phyloP scores from a whole-genome alignment of 768 basidiomycete genomes.

The Mycena venus region DNA sequence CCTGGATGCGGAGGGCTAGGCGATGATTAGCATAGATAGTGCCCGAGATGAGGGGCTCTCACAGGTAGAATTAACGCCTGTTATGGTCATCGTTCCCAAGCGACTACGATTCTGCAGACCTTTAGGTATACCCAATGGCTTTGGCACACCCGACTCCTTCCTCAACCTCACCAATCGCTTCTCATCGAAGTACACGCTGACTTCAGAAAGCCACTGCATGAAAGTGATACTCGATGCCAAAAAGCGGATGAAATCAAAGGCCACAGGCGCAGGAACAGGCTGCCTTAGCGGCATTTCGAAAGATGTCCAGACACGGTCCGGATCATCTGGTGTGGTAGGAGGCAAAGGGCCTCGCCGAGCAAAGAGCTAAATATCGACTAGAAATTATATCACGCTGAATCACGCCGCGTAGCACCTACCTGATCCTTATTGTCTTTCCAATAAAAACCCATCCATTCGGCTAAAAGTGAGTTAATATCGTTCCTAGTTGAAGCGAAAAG shows the following conservation, averaged over 20 bases:
- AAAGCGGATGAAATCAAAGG: conserved; percentile 92
- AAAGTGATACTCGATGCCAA: conserved; percentile 94
- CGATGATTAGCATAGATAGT: not conserved
- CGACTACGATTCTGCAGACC: conserved; percentile 70
- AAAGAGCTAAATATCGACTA: conserved; percentile 66
- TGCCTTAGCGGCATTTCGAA: conserved; percentile 93
- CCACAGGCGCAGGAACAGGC: conserved; percentile 79
- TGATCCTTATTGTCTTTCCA: conserved; percentile 96
- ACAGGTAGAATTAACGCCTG: conserved; percentile 75
- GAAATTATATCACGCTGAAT: conserved; percentile 9
- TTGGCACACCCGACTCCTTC: conserved; percentile 71
- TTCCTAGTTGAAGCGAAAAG: conserved; percentile 26
- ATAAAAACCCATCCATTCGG: conserved; percentile 95
- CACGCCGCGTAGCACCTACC: conserved; percentile 51
- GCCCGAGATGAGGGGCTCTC: conserved; percentile 37
- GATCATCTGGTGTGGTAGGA: conserved; percentile 41
- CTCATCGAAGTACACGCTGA: conserved; percentile 88
- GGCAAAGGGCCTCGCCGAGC: conserved; percentile 83
- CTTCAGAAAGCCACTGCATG: conserved; percentile 82
- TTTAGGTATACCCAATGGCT: conserved; percentile 64
- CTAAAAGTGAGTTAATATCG: conserved; percentile 50
- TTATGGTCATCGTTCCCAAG: conserved; percentile 77
- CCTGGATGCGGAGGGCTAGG: conserved; percentile 81
- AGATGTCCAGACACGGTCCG: conserved; percentile 76
- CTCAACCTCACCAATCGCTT: conserved; percentile 75